phyloP scores from a whole-genome alignment of 371 early-diverging fungal genomes.

The Lichtheimia hyalospora region DNA sequence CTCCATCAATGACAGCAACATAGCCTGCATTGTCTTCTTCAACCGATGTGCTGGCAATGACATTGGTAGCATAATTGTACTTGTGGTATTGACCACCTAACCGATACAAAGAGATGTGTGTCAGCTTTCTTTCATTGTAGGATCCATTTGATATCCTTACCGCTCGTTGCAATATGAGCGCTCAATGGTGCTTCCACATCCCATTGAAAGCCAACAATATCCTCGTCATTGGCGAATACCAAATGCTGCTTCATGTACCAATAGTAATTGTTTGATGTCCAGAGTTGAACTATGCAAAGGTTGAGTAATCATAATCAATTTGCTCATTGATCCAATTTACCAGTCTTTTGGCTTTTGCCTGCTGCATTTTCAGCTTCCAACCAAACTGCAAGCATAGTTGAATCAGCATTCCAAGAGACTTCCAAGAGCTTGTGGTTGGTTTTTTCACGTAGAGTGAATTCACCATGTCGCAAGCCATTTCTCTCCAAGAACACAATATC shows the following conservation, averaged over 20 bases:
- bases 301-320: constrained; percentile 90
- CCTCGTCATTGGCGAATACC: constrained; percentile 28
- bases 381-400: constrained; percentile 81
- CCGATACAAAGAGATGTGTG: background rate
- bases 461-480: constrained; percentile 94
- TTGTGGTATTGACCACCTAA: constrained; percentile 54
- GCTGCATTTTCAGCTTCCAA: constrained; percentile 38
- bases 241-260: constrained; percentile 94
- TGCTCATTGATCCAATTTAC: constrained; percentile 14
- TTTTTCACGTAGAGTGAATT: constrained; percentile 77
- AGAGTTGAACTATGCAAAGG: constrained; percentile 72
- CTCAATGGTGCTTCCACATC: constrained; percentile 68
- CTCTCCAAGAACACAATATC: constrained; percentile 92
- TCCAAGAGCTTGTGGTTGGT: constrained; percentile 51
- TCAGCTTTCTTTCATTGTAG: background rate
- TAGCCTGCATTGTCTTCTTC: constrained; percentile 59
- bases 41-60: constrained; percentile 54
- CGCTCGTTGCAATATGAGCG: constrained; percentile 55
- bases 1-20: constrained; percentile 82
- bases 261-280: constrained; percentile 92
- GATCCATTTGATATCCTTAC: constrained; percentile 9
- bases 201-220: constrained; percentile 62
- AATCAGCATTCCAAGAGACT: constrained; percentile 88
- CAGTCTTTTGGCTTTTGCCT: constrained; percentile 25
- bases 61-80: constrained; percentile 58